These are phyloP conservation scores for Euphorbia tirucalli DNA, from an alignment of 345 rosid genomes.

Conservation along the genomic window DNA sequence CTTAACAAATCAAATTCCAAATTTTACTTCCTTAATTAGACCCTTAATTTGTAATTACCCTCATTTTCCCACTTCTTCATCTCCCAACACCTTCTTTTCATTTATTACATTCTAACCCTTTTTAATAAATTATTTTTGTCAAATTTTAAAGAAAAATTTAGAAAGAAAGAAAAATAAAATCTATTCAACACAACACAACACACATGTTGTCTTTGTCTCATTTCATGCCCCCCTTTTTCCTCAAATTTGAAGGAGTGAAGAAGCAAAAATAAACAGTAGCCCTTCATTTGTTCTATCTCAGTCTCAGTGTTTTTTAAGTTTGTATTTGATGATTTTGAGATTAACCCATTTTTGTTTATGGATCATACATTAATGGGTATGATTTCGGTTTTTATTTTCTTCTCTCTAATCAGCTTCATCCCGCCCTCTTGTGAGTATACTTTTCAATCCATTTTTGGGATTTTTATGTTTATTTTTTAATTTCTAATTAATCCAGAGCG, in stretches of 20 bases:
- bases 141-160: not conserved
- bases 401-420: slow-evolving; percentile 19
- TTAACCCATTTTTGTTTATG: slow-evolving; percentile 11
- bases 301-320: not conserved
- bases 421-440: slow-evolving; percentile 42
- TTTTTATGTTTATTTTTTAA: not conserved
- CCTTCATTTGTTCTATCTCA: not conserved
- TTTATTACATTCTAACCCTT: not conserved
- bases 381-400: slow-evolving; percentile 23
- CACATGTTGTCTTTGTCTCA: not conserved
- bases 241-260: not conserved
- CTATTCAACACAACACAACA: not conserved
- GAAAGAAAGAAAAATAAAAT: not conserved
- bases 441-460: not conserved
- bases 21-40: too few relatives aligned
- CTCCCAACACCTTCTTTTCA: too few relatives aligned
- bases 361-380: slow-evolving; percentile 24
- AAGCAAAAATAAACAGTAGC: not conserved
- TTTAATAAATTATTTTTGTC: not conserved
- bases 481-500: too few relatives aligned
- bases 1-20: not conserved
- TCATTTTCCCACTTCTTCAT: too few relatives aligned
- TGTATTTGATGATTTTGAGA: not conserved
- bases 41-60: too few relatives aligned
- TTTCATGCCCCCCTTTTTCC: not conserved